Evolutionary conservation across 345 rosid genomes (phyloP).

Genomic region (Geranium rotundifolium): DNA sequence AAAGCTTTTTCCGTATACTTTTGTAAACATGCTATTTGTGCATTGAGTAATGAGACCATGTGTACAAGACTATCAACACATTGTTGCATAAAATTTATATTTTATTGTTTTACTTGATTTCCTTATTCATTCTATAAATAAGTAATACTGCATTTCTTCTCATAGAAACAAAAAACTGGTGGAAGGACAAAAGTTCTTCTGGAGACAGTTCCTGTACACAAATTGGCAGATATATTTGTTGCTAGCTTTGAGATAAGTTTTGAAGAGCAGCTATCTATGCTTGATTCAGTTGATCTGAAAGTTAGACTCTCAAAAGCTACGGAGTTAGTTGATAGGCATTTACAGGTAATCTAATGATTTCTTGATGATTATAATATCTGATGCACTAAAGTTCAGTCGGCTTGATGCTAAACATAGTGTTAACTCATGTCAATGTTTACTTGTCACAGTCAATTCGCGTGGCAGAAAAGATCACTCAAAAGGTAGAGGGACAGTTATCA

Average conservation of each 20-base stretch:
- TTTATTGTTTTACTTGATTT: background rate
- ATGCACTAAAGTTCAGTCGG: constrained; percentile 4
- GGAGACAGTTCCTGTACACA: constrained; percentile 96
- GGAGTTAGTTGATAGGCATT: constrained; percentile 93
- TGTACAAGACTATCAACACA: background rate
- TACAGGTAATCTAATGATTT: constrained; percentile 53
- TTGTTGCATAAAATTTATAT: background rate
- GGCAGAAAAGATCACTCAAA: constrained; percentile 96
- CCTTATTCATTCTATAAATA: background rate
- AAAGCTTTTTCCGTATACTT: background rate
- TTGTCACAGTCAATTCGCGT: constrained; percentile 92
- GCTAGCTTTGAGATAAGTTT: constrained; percentile 99
- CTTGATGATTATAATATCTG: constrained; percentile 8
- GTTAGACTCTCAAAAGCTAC: constrained; percentile 89
- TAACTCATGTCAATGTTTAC: constrained; percentile 13
- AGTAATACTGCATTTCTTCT: constrained; percentile 5
- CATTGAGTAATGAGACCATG: background rate
- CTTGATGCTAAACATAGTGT: background rate
- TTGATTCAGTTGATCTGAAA: constrained; percentile 93
- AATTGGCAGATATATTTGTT: constrained; percentile 97
- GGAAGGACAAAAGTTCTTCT: constrained; percentile 90
- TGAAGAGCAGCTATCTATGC: constrained; percentile 89
- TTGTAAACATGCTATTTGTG: background rate
- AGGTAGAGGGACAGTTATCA: constrained; percentile 96
- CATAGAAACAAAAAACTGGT: constrained; percentile 86